Evolutionary conservation across 495 filamentous ascomycete genomes (phyloP).

Genomic region (Penicillium lagena): DNA sequence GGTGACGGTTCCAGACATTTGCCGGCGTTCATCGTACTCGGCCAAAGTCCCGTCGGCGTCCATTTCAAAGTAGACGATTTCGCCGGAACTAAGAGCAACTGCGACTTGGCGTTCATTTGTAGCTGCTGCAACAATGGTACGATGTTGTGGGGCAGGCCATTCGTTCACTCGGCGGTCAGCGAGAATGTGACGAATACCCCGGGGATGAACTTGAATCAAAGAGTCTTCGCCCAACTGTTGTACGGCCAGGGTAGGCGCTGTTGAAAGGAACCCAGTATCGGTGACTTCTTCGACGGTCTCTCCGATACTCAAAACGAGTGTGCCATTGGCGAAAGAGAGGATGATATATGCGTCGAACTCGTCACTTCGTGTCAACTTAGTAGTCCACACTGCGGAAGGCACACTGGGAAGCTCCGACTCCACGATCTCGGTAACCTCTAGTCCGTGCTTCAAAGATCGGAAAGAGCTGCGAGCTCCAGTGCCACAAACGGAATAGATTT

Average conservation of each 20-base stretch:
- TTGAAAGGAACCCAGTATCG: slow-evolving; percentile 83
- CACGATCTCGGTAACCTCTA: slow-evolving; percentile 90
- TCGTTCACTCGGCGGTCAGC: slow-evolving; percentile 80
- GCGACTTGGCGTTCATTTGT: slow-evolving; percentile 92
- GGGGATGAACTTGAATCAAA: slow-evolving; percentile 89
- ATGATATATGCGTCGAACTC: slow-evolving; percentile 79
- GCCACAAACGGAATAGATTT: slow-evolving; percentile 90
- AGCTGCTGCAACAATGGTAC: slow-evolving; percentile 91
- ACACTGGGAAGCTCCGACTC: slow-evolving; percentile 82
- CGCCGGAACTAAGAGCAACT: slow-evolving; percentile 86
- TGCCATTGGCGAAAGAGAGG: slow-evolving; percentile 61
- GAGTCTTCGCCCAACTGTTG: slow-evolving; percentile 92
- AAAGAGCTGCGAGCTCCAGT: slow-evolving; percentile 84
- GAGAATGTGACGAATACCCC: slow-evolving; percentile 84
- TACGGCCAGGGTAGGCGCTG: slow-evolving; percentile 81
- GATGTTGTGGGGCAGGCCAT: slow-evolving; percentile 88
- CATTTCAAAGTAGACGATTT: slow-evolving; percentile 98
- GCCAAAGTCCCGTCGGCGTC: slow-evolving; percentile 83
- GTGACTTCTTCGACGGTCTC: slow-evolving; percentile 94
- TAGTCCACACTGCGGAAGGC: slow-evolving; percentile 90
- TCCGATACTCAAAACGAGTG: slow-evolving; percentile 87
- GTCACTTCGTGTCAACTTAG: slow-evolving; percentile 75
- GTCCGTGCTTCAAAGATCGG: slow-evolving; percentile 82
- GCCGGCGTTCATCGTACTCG: slow-evolving; percentile 91
- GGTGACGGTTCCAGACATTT: slow-evolving; percentile 94